phyloP scores from a whole-genome alignment of 306 rosid genomes.

The Citrullus mucosospermus region DNA sequence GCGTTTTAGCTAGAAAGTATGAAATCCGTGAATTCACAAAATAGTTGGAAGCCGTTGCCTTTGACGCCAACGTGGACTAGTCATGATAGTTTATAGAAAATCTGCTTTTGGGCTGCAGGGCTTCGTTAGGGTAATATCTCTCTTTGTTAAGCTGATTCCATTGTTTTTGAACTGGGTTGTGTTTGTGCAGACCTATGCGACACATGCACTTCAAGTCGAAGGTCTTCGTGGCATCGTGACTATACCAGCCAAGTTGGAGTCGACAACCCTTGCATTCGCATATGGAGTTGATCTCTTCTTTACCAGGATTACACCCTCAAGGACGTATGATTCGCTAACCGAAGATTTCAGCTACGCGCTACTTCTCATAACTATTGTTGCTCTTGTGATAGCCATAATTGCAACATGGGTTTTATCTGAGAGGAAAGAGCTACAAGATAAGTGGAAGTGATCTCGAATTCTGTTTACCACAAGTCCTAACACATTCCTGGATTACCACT shows the following conservation, averaged over 20 bases:
- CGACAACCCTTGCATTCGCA: conserved; percentile 77
- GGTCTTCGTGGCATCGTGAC: conserved; percentile 75
- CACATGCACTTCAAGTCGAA: conserved; percentile 79
- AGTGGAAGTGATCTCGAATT: conserved; percentile 67
- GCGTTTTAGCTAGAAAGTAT: background rate
- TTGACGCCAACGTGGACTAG: background rate
- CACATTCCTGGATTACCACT: background rate
- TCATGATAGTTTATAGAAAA: background rate
- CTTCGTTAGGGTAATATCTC: background rate
- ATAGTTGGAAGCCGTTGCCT: background rate
- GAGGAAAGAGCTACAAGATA: conserved; percentile 81
- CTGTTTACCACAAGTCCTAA: background rate
- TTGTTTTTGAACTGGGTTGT: background rate
- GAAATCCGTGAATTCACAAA: background rate
- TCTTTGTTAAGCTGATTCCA: background rate
- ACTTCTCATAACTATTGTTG: conserved; percentile 85
- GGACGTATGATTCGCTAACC: conserved; percentile 87
- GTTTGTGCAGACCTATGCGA: conserved; percentile 64
- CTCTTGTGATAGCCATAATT: conserved; percentile 72
- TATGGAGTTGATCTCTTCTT: conserved; percentile 91
- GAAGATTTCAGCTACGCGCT: conserved; percentile 99
- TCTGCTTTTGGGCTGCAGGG: background rate
- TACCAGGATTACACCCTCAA: conserved; percentile 84
- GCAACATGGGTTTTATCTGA: conserved; percentile 78
- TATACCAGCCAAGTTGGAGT: conserved; percentile 88